Base-by-base conservation (phyloP, 2,329 filamentous ascomycete genomes). In the Diaporthe vexans region DNA sequence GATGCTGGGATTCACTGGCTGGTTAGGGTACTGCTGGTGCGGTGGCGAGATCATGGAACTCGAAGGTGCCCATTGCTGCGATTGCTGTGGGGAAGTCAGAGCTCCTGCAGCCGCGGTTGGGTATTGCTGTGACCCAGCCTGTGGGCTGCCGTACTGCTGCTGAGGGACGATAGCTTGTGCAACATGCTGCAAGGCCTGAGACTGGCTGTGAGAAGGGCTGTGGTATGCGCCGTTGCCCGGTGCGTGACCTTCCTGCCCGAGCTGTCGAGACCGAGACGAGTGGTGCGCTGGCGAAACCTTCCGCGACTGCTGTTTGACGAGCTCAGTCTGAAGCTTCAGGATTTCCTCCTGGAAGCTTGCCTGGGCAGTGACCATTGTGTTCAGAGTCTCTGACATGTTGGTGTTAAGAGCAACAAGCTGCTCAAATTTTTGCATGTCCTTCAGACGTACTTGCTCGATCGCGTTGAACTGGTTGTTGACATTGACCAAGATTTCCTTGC, bases 321-420 rank as follows among this genome's bases (percentile, higher is more conserved):
- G 74, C 58, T 79, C 77, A 15, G 77, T 73, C 70, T 81, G 88
- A 77, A 91, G 84, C 81, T 90, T 91, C 69, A 91, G 82, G 73
- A 92, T 86, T 77, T 90, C 89, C 56, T 88, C 88, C 81, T 95
- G 93, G 77, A 95, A 91, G 72, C 93, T 89, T 5, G 89, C 84
- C 83, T 95, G 94, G 1, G 89, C 88, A 7, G 90, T 84, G 7
- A 91, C 91, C 91, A 96, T 92, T 17, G 89, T 89, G 52, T 91
- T 90, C 33, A 96, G 88, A 58, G 92, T 94, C 76, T 92, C 90
- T 3, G 91, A 90, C 73, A 95, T 86, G 33, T 90, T 89, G 43
- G 88, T 89, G 6, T 94, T 91, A 40, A 94, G 88, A 19, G 88
- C 87, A 10, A 92, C 88, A n/a, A 96, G 87, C 79, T 94, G 90